phyloP scores from a whole-genome alignment of 768 basidiomycete species.

The Lactarius hatsudake region DNA sequence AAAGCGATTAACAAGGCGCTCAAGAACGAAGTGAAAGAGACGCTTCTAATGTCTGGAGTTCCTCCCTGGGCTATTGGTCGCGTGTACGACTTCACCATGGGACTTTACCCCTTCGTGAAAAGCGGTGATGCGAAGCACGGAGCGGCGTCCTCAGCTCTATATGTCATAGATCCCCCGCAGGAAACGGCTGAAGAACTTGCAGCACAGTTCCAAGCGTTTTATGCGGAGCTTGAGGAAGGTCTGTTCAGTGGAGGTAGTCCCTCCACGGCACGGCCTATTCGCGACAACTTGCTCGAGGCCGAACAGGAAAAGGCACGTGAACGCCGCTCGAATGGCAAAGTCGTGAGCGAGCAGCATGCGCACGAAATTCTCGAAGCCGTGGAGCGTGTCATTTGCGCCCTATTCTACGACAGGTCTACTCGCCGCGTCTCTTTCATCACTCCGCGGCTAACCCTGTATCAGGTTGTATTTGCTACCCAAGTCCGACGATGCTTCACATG shows the following conservation, averaged over 20 bases:
- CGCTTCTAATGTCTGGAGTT: constrained; percentile 40
- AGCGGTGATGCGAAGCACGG: constrained; percentile 14
- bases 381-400: constrained; percentile 64
- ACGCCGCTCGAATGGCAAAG: constrained; percentile 28
- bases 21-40: constrained; percentile 52
- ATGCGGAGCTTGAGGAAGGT: constrained; percentile 62
- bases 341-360: constrained; percentile 38
- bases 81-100: constrained; percentile 52
- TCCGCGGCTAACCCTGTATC: constrained; percentile 13
- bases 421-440: not conserved
- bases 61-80: constrained; percentile 61
- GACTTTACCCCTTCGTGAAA: constrained; percentile 58
- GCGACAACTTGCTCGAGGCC: constrained; percentile 27
- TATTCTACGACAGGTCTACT: constrained; percentile 82
- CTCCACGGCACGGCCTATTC: constrained; percentile 30
- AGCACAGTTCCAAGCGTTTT: constrained; percentile 68
- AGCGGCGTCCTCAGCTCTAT: constrained; percentile 25
- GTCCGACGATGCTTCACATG: constrained; percentile 79
- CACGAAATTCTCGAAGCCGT: constrained; percentile 66
- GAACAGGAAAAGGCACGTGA: constrained; percentile 23
- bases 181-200: constrained; percentile 53
- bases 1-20: constrained; percentile 53
- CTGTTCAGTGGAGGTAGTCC: constrained; percentile 44
- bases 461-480: constrained; percentile 78
- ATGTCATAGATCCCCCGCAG: constrained; percentile 43